A percentile compares a stretch with the other conserved stretches of the same genome.
Conservation (phyloP, 805 yeast species). For the Wickerhamomyces pijperi region DNA sequence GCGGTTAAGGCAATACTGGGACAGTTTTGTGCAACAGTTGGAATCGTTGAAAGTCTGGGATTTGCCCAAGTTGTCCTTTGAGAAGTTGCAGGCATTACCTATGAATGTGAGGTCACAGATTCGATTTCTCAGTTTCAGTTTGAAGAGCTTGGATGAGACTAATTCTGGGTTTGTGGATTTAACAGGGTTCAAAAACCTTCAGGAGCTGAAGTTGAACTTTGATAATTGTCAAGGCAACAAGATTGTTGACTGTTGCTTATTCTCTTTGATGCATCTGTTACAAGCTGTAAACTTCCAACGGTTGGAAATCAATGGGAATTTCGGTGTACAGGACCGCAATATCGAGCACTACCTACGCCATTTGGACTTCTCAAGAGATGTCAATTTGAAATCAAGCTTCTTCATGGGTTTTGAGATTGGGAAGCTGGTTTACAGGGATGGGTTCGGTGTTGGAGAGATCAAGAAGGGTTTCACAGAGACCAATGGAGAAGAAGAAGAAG, state of each 20-base stretch:
- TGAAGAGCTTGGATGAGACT: conserved; percentile 3
- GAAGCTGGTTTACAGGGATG: not conserved
- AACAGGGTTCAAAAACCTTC: not conserved
- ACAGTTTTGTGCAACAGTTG: conserved; percentile 8
- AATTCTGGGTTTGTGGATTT: not conserved
- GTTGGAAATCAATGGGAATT: conserved; percentile 13
- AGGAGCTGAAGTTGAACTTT: not conserved
- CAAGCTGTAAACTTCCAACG: not conserved
- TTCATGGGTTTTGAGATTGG: conserved; percentile 5
- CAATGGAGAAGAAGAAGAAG: not conserved
- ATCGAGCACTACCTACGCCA: conserved; percentile 13
- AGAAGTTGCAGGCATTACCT: conserved; percentile 5
- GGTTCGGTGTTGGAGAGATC: not conserved
- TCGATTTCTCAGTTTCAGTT: conserved; percentile 5
- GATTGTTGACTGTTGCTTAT: not conserved
- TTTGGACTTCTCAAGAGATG: conserved; percentile 3
- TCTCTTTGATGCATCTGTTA: not conserved
- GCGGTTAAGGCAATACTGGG: conserved; percentile 14
- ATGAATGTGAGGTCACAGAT: conserved; percentile 1
- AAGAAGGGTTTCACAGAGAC: not conserved
- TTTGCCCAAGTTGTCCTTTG: conserved; percentile 12
- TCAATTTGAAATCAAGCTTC: conserved; percentile 7
- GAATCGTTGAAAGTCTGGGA: conserved; percentile 7
- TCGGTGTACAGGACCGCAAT: conserved; percentile 12
- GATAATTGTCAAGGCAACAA: not conserved